A percentile compares a stretch with the other conserved stretches of the same genome.
Conservation (phyloP, 2,329 filamentous ascomycete genomes). For the Xylariaceae sp. region DNA sequence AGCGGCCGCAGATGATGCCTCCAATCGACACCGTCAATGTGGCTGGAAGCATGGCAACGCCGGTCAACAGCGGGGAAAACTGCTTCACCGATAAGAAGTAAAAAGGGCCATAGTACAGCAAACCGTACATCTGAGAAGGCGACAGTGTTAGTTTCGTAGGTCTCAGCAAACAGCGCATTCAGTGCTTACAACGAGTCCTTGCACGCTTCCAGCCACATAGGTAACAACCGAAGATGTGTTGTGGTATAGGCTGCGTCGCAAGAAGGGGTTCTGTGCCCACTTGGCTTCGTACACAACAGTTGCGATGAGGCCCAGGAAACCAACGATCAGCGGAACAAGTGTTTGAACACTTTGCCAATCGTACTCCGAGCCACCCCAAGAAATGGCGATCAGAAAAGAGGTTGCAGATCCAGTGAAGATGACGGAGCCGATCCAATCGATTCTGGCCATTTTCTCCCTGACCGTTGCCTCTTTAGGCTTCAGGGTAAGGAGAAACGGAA, state of each 20-base stretch:
- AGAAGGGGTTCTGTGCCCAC: constrained; percentile 15
- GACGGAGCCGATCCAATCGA: constrained; percentile 47
- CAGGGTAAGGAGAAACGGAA: constrained; percentile 43
- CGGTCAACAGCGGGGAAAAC: constrained; percentile 32
- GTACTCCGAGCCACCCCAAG: constrained; percentile 40
- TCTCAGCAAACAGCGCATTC: background rate
- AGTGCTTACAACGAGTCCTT: constrained; percentile 17
- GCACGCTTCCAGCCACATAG: constrained; percentile 13
- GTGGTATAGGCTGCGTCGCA: constrained; percentile 16
- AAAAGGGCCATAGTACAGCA: constrained; percentile 28
- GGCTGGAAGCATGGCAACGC: constrained; percentile 34
- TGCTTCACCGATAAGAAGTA: constrained; percentile 38
- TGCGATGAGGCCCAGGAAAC: constrained; percentile 13
- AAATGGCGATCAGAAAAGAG: constrained; percentile 46
- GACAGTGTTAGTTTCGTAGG: constrained; percentile 6
- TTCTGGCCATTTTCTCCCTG: constrained; percentile 34
- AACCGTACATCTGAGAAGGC: constrained; percentile 20
- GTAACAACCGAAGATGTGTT: constrained; percentile 13
- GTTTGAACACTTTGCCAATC: constrained; percentile 14
- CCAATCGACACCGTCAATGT: constrained; percentile 31
- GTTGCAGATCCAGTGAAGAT: constrained; percentile 44
- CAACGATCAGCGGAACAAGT: constrained; percentile 17
- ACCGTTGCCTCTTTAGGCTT: constrained; percentile 33
- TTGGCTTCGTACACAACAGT: constrained; percentile 17
- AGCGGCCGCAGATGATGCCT: constrained; percentile 30